Percentiles rank a stretch among this genome's conserved stretches.
Evolutionary conservation across 768 basidiomycete genomes (phyloP).

Genomic region (Podaxis sp.): DNA sequence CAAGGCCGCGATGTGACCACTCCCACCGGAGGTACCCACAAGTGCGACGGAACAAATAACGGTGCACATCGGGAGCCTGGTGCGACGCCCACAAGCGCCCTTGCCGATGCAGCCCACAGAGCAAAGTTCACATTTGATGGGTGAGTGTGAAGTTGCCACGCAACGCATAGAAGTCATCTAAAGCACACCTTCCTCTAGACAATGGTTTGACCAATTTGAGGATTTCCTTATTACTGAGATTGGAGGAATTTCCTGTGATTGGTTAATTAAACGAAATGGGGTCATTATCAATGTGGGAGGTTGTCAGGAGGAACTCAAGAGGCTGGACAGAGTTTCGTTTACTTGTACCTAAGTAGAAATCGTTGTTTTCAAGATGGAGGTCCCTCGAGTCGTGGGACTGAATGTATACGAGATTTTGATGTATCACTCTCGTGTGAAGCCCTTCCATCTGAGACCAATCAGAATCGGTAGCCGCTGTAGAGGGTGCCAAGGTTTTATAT

Average conservation of each 20-base stretch:
- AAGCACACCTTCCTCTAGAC: constrained; percentile 21
- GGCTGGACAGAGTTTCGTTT: constrained; percentile 32
- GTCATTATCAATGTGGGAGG: constrained; percentile 36
- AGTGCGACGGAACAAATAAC: constrained; percentile 46
- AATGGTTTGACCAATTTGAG: constrained; percentile 36
- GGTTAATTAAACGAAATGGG: constrained; percentile 37
- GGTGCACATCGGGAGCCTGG: constrained; percentile 32
- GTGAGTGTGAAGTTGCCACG: constrained; percentile 21
- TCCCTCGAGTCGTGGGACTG: too few species aligned
- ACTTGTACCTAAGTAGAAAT: constrained; percentile 22
- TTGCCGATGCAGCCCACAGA: constrained; percentile 38
- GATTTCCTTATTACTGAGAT: constrained; percentile 45
- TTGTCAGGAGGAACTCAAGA: constrained; percentile 37
- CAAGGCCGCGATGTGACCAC: constrained; percentile 41
- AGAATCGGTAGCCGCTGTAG: too few species aligned
- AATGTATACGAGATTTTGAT: too few species aligned
- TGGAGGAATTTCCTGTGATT: constrained; percentile 31
- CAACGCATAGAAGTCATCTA: background rate
- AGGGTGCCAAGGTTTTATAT: too few species aligned
- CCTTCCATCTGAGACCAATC: too few species aligned
- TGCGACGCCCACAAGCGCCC: constrained; percentile 42
- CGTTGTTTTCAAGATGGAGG: too few species aligned
- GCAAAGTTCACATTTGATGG: constrained; percentile 40
- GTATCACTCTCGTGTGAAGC: too few species aligned
- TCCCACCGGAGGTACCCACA: constrained; percentile 35